phyloP scores from a whole-genome alignment of 192 early-diverging fungal genomes.

The Podila epigama region DNA sequence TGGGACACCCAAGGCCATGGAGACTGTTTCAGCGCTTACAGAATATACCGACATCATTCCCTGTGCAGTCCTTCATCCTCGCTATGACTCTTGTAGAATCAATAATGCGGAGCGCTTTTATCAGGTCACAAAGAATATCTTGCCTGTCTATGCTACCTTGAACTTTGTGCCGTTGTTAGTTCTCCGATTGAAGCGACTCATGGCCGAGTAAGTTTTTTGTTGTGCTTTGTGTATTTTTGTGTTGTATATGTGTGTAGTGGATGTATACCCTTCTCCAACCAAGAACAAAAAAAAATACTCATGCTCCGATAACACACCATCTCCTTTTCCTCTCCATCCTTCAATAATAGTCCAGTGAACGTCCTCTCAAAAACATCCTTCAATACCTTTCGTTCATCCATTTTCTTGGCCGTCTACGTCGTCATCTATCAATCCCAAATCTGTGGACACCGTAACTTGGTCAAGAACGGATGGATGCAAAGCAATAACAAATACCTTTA shows the following conservation, averaged over 20 bases:
- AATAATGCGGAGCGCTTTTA: constrained; percentile 57
- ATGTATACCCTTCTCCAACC: no score
- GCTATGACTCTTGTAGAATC: constrained; percentile 54
- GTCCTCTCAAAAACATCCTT: constrained; percentile 54
- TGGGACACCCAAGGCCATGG: constrained; percentile 51
- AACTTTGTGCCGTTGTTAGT: constrained; percentile 78
- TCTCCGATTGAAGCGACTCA: constrained; percentile 62
- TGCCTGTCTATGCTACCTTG: constrained; percentile 72
- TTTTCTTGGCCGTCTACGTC: constrained; percentile 73
- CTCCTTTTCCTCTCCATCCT: not conserved
- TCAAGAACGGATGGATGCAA: constrained; percentile 31
- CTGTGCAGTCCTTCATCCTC: constrained; percentile 64
- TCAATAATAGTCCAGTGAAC: constrained; percentile 60
- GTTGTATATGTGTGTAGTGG: no score
- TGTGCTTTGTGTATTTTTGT: not conserved
- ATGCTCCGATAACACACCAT: not conserved
- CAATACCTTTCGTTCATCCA: constrained; percentile 66
- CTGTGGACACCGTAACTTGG: constrained; percentile 69
- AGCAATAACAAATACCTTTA: constrained; percentile 69
- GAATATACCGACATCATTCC: constrained; percentile 58
- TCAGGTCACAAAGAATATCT: constrained; percentile 60
- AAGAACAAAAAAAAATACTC: no score
- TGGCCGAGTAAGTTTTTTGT: constrained; percentile 62
- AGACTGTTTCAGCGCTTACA: constrained; percentile 45
- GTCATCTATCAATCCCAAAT: constrained; percentile 72